Evolutionary conservation across 2,329 filamentous ascomycete genomes (phyloP).

Genomic region (Tolypocladium tropicale): DNA sequence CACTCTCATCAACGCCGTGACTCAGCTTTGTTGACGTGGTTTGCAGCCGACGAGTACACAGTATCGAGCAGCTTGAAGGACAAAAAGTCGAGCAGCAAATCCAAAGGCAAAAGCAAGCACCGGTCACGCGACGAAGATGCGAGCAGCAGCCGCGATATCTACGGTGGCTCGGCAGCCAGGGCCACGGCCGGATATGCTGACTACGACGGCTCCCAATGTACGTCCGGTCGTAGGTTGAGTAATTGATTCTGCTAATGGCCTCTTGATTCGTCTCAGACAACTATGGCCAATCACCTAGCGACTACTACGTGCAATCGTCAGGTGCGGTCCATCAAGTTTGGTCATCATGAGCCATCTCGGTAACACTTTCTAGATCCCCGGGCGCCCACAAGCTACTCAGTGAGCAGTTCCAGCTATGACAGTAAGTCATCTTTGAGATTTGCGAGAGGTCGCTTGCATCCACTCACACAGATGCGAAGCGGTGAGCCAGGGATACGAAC

Average conservation of each 20-base stretch:
- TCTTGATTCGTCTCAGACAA: not conserved
- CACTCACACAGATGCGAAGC: not conserved
- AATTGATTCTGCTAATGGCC: not conserved
- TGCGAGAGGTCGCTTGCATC: not conserved
- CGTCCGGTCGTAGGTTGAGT: not conserved
- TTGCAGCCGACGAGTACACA: conserved; percentile 3
- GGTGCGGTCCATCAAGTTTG: not conserved
- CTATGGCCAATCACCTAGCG: not conserved
- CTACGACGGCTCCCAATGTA: conserved; percentile 1
- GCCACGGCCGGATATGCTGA: not conserved
- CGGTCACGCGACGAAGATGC: conserved; percentile 2
- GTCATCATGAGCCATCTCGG: not conserved
- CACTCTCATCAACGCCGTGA: not conserved
- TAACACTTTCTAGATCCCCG: not conserved
- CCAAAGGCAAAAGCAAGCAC: conserved; percentile 6
- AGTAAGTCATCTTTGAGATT: not conserved
- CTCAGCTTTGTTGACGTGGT: not conserved
- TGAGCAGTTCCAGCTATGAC: not conserved
- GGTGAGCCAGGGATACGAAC: not conserved
- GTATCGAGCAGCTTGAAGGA: conserved; percentile 2
- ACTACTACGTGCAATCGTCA: conserved; percentile 1
- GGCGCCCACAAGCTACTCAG: not conserved
- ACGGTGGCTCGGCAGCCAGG: not conserved
- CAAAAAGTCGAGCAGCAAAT: conserved; percentile 3
- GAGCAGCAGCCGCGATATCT: not conserved